phyloP scores from a whole-genome alignment of 306 rosid species.

The Luffa aegyptiaca region DNA sequence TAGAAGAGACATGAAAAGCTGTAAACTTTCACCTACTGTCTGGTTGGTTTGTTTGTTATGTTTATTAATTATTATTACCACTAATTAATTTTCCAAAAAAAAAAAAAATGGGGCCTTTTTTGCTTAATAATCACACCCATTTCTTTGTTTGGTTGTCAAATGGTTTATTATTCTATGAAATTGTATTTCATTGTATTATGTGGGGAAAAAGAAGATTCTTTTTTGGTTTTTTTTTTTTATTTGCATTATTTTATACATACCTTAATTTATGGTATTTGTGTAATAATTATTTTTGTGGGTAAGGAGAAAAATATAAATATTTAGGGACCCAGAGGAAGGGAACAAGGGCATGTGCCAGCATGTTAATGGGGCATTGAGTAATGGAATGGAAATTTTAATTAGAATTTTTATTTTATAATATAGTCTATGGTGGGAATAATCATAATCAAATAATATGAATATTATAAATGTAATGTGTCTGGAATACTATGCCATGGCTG shows the following conservation, averaged over 20 bases:
- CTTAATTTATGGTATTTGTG: slow-evolving; percentile 7
- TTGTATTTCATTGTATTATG: not conserved
- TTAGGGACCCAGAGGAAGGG: slow-evolving; percentile 24
- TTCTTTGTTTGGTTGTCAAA: slow-evolving; percentile 19
- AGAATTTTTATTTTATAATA: not conserved
- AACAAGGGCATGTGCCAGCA: slow-evolving; percentile 73
- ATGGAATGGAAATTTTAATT: slow-evolving; percentile 27
- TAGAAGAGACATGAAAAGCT: slow-evolving; percentile 13
- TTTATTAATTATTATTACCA: slow-evolving; percentile 2
- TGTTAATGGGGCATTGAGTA: slow-evolving; percentile 43
- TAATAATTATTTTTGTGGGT: not conserved
- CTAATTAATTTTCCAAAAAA: not conserved
- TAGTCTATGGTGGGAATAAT: slow-evolving; percentile 14
- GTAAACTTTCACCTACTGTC: slow-evolving; percentile 14
- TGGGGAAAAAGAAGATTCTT: not conserved
- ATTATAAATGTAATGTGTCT: not conserved
- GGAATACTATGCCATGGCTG: slow-evolving; percentile 17
- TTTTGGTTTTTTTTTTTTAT: not conserved
- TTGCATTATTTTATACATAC: not conserved
- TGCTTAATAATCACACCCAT: slow-evolving; percentile 8
- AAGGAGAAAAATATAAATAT: not conserved
- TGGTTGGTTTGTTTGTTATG: slow-evolving; percentile 3
- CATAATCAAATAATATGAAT: slow-evolving; percentile 17
- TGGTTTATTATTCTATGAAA: slow-evolving; percentile 15
- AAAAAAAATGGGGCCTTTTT: not conserved